Base-by-base conservation (phyloP, 2,329 filamentous ascomycete species). In the Colletotrichum sp. region DNA sequence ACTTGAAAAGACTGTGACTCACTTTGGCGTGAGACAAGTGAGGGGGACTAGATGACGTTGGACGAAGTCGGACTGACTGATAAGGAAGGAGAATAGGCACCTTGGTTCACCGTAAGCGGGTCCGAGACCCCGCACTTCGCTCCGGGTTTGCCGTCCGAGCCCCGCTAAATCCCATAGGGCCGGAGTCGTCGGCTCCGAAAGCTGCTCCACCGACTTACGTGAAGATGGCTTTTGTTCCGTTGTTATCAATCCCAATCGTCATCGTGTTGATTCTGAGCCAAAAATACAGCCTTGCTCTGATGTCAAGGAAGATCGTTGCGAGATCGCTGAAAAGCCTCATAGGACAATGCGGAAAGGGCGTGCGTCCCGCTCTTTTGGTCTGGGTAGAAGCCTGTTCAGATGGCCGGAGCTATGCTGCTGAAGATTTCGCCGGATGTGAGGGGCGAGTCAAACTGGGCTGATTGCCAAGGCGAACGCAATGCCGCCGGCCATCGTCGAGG, bases 381-480 rank as follows among this genome's bases (percentile, higher is more conserved):
- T 13, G 43, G 65, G 26, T 55, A 10, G 1, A 57, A n/a, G 65
- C 66, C n/a, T 60, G 26, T 32, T 26, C 5, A 61, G 16, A 32
- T 34, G 6, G 21, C 21, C 60, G 34, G 30, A 52, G 67, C 26
- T 74, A 4, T 2, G 7, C 21, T 15, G 18, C 28, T 34, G 15
- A 24, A 18, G n/a, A 34, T 61, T 2, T 28, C 39, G 55, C n/a
- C 16, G 52, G 2, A 32, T 16, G 18, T 24, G 52, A 55, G 28
- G n/a, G 13, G 36, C 68, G 68, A 72, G 69, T 75, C 72, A 72
- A 72, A 48, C 59, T 75, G 72, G 72, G 68, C 72, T 72, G 69
- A 75, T 71, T 72, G 67, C 72, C 63, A 75, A 75, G 72, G 15
- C 52, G 63, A 57, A 32, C 30, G 39, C 67, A 67, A 75, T 72